Evolutionary conservation across 1,284 basidiomycete genomes (phyloP), one percentile per base, ranked within the genome.

Genomic region (Ceratobasidium sp.): DNA sequence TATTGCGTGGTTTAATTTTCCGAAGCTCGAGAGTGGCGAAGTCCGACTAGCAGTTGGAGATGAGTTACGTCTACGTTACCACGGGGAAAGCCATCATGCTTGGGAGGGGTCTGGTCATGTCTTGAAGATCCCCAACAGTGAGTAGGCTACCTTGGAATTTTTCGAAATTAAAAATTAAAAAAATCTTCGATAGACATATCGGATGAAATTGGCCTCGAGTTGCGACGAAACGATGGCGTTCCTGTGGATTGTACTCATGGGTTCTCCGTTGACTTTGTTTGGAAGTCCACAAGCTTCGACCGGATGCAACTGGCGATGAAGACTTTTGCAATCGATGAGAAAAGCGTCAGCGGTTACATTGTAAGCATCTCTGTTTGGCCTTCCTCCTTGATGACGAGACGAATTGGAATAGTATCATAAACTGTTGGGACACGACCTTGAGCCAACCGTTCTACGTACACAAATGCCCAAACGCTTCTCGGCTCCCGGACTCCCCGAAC

Each of bases 291-390:
- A 0, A 97, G 94, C 77, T 99, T 99, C 75, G 96, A 98, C 78
- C 87, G 97, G 65, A 99, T 99, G 97, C 97, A 99, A 78, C 84
- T 93, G 56, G 97, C 97, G 0, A 98, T 99, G 95, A 98, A 97
- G 84, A 98, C 95, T 1, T 99, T 99, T 78, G 96, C 97, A 10
- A 91, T 98, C 27, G 96, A 99, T 75, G 96, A 99, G 80, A 97
- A 98, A 84, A 97, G 94, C 78, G 96, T 99, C 74, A 96, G 94
- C 77, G 96, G 94, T 3, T 98, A 98, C 76, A 98, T 99, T 70
- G 93, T 95, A 79, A 79, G 90, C 82, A 4, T 45, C 69, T 70
- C 69, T 15, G 32, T 13, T 22, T 29, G 1, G 1, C 15, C 13
- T 2, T 32, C 38, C 35, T 49, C 43, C 65, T 69, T 32, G 62